Evolutionary conservation across 2,329 filamentous ascomycete species (phyloP).

Genomic region (Botrytis tulipae): DNA sequence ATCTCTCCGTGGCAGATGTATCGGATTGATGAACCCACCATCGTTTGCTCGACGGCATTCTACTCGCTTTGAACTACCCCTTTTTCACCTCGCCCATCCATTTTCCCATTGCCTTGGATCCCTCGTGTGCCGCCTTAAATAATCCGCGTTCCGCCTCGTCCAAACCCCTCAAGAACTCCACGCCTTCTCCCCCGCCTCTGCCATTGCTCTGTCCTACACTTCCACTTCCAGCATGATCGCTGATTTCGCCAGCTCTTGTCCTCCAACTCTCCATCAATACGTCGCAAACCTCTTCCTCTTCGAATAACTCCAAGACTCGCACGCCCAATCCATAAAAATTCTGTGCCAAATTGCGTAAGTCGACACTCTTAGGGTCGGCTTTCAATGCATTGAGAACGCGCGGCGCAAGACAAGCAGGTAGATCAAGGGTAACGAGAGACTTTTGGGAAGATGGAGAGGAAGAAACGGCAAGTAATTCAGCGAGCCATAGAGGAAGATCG

Average conservation of each 20-base stretch:
- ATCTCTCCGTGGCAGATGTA: neutral
- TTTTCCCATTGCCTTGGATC: conserved; percentile 64
- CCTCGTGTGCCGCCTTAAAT: conserved; percentile 73
- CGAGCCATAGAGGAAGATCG: conserved; percentile 88
- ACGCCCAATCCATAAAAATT: conserved; percentile 88
- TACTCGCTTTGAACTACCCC: conserved; percentile 23
- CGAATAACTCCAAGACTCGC: conserved; percentile 84
- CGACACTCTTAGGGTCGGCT: conserved; percentile 82
- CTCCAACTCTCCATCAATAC: conserved; percentile 79
- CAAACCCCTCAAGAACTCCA: conserved; percentile 81
- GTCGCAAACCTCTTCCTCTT: conserved; percentile 77
- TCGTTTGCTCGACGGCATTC: neutral
- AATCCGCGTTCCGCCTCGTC: conserved; percentile 85
- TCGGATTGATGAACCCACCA: neutral
- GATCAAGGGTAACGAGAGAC: conserved; percentile 74
- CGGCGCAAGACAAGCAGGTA: conserved; percentile 64
- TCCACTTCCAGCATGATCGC: conserved; percentile 84
- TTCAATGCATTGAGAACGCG: conserved; percentile 87
- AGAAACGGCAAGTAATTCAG: conserved; percentile 83
- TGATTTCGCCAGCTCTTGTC: conserved; percentile 74
- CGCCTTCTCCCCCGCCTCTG: conserved; percentile 68
- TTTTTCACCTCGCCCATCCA: conserved; percentile 56
- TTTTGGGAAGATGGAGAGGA: conserved; percentile 44
- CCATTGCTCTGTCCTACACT: conserved; percentile 68
- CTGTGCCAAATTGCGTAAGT: conserved; percentile 76